Percentiles rank a stretch among this genome's conserved stretches.
Evolutionary conservation across 225 moss, liverwort and hornwort species (phyloP).

Genomic region (Pleurozium schreberi): DNA sequence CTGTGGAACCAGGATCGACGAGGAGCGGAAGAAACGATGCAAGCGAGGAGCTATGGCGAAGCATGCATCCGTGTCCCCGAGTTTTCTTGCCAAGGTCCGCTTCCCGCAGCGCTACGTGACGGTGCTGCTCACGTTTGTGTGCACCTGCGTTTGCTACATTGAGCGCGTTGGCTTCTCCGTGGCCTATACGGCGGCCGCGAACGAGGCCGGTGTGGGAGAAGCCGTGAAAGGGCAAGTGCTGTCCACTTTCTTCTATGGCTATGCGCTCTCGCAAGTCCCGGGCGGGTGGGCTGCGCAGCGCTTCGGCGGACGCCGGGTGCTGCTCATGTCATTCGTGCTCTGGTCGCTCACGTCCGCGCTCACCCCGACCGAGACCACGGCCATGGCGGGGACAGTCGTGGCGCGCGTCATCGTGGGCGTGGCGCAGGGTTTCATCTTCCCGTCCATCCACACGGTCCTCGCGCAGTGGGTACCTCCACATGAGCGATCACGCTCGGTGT

Average conservation of each 20-base stretch:
- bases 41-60: slow-evolving; percentile 39
- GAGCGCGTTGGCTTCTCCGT: slow-evolving; percentile 94
- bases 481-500: slow-evolving; percentile 91
- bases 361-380: slow-evolving; percentile 66
- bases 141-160: slow-evolving; percentile 96
- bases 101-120: slow-evolving; percentile 92
- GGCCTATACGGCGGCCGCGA: slow-evolving; percentile 89
- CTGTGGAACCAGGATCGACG: not conserved
- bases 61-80: slow-evolving; percentile 14
- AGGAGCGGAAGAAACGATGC: slow-evolving; percentile 22
- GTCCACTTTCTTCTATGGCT: slow-evolving; percentile 90
- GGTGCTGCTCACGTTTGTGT: slow-evolving; percentile 80
- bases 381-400: slow-evolving; percentile 49
- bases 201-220: slow-evolving; percentile 74
- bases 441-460: slow-evolving; percentile 84
- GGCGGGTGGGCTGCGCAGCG: slow-evolving; percentile 99
- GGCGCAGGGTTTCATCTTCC: slow-evolving; percentile 97
- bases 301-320: slow-evolving; percentile 74
- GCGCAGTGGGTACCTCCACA: slow-evolving; percentile 99
- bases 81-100: slow-evolving; percentile 12
- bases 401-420: slow-evolving; percentile 85
- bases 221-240: slow-evolving; percentile 80
- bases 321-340: slow-evolving; percentile 77
- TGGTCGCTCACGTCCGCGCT: slow-evolving; percentile 88
- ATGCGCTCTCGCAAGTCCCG: slow-evolving; percentile 82